A percentile compares a stretch with the other conserved stretches of the same genome.
These are phyloP conservation scores for Trichoderma afroharzianum DNA, from an alignment of 2,329 filamentous ascomycete genomes.

Conservation along the genomic window DNA sequence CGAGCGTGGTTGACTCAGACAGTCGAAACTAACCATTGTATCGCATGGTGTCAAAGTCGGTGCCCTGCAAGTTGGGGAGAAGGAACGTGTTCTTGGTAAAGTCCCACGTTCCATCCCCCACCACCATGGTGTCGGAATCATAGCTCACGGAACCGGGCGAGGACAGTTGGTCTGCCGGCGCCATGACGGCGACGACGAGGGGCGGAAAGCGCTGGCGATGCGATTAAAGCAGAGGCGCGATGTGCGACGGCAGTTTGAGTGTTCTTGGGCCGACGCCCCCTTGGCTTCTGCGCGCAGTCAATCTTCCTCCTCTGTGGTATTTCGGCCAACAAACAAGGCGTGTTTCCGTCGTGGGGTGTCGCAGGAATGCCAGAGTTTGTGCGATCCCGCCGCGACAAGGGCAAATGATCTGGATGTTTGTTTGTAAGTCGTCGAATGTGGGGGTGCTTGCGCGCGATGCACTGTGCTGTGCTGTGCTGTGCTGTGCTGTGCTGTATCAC, in stretches of 20 bases:
- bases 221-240: neutral
- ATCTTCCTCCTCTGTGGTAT: neutral
- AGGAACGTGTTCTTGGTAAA: constrained; percentile 73
- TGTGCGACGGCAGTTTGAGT: neutral
- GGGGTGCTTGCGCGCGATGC: neutral
- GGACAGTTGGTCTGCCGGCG: constrained; percentile 59
- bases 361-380: neutral
- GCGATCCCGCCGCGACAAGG: neutral
- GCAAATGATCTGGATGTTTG: neutral
- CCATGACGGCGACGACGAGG: constrained; percentile 51
- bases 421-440: neutral
- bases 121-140: constrained; percentile 67
- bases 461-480: neutral
- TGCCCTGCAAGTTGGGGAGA: constrained; percentile 69
- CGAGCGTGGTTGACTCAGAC: neutral
- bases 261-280: neutral
- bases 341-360: neutral
- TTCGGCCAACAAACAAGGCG: neutral
- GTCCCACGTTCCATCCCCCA: constrained; percentile 83
- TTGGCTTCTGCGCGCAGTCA: neutral
- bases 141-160: constrained; percentile 71
- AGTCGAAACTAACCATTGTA: constrained; percentile 64
- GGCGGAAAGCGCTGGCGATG: neutral
- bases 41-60: constrained; percentile 78
- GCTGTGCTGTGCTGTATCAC: neutral